phyloP scores from a whole-genome alignment of 2,329 filamentous ascomycete species.

The Ascochyta viciae-villosae region DNA sequence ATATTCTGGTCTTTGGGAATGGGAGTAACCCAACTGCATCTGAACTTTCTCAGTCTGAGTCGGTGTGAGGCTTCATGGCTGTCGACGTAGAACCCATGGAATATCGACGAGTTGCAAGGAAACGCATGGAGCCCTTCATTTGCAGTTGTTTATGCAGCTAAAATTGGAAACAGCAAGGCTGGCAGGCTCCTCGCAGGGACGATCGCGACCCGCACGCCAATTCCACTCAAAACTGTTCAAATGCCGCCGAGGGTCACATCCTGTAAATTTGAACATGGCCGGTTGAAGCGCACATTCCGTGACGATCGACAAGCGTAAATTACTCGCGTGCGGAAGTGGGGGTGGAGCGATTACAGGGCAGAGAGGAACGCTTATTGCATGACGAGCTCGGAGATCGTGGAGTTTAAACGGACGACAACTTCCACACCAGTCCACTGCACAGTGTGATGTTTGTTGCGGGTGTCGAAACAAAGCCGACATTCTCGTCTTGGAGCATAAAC shows the following conservation, averaged over 20 bases:
- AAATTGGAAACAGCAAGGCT: conserved; percentile 23
- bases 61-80: neutral
- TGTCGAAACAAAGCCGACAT: neutral
- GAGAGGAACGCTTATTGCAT: conserved; percentile 1
- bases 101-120: neutral
- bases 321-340: neutral
- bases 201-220: conserved; percentile 25
- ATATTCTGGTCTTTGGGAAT: neutral
- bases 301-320: conserved; percentile 9
- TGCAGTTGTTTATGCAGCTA: conserved; percentile 12
- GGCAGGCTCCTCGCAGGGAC: conserved; percentile 6
- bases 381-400: neutral
- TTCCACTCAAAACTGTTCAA: conserved; percentile 13
- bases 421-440: neutral
- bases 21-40: too few relatives aligned
- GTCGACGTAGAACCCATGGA: neutral
- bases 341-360: conserved; percentile 5
- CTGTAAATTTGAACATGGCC: neutral
- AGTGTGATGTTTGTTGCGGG: neutral
- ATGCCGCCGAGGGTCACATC: conserved; percentile 8
- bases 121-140: neutral
- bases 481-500: neutral
- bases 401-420: neutral
- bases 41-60: neutral
- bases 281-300: neutral